These are phyloP conservation scores for Vitis rotundifolia DNA, from an alignment of 164 flowering plant species.

Conservation along the genomic window DNA sequence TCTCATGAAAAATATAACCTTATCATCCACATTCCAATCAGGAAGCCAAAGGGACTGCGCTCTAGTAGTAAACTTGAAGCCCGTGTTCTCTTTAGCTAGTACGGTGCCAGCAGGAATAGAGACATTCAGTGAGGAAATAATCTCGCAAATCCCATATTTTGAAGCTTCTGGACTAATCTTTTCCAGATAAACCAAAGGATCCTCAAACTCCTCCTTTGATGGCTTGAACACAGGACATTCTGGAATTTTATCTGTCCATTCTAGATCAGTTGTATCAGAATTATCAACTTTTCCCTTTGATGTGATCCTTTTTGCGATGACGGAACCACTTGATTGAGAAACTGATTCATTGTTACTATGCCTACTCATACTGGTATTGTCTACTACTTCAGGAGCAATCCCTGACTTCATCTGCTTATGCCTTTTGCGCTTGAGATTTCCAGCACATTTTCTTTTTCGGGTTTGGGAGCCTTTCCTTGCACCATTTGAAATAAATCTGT, in stretches of 20 bases:
- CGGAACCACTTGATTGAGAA: no score
- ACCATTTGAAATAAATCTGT: no score
- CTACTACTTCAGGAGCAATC: no score
- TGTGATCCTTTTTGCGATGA: no score
- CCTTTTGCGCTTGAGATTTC: no score
- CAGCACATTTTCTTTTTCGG: no score
- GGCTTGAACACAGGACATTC: constrained; percentile 30
- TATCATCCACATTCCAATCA: constrained; percentile 19
- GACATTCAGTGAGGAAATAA: constrained; percentile 27
- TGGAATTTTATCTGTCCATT: constrained; percentile 20
- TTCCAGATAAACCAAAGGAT: constrained; percentile 26
- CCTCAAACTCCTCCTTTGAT: constrained; percentile 24
- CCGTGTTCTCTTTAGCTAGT: constrained; percentile 12
- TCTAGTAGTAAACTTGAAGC: constrained; percentile 19
- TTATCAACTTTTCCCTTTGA: no score
- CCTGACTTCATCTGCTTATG: no score
- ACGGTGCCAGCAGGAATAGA: constrained; percentile 24
- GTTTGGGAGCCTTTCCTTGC: no score
- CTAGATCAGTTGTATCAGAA: neutral
- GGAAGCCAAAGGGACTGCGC: constrained; percentile 27
- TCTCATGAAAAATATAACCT: neutral
- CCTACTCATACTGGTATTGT: no score
- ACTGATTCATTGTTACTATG: no score
- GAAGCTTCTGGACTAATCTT: constrained; percentile 26
- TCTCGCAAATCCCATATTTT: constrained; percentile 33